phyloP scores from a whole-genome alignment of 139 green algal species.

The Ulvella scutata region DNA sequence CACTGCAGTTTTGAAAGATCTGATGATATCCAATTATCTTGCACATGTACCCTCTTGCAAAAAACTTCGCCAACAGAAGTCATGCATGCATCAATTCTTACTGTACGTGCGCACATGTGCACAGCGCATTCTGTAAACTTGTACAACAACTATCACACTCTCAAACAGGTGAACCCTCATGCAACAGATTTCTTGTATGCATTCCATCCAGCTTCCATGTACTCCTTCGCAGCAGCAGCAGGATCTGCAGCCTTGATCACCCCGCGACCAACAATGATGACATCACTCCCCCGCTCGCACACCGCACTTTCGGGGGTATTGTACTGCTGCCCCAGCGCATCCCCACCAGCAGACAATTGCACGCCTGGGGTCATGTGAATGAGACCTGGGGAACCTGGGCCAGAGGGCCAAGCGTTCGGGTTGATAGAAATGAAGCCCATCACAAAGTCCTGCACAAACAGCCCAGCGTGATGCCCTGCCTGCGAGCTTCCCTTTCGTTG shows the following conservation, averaged over 20 bases:
- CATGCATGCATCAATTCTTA: too few relatives aligned
- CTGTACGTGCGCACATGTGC: too few relatives aligned
- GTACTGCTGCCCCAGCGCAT: conserved; percentile 96
- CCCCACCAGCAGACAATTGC: conserved; percentile 72
- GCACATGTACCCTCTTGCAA: too few relatives aligned
- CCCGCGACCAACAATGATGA: conserved; percentile 95
- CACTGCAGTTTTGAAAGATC: too few relatives aligned
- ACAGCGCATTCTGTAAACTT: too few relatives aligned
- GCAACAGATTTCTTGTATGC: conserved; percentile 57
- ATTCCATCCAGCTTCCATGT: conserved; percentile 72
- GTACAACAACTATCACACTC: too few relatives aligned
- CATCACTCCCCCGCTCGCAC: conserved; percentile 64
- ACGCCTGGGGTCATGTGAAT: conserved; percentile 99
- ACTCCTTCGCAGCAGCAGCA: conserved; percentile 52
- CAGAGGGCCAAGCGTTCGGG: conserved; percentile 58
- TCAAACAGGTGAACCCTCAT: too few relatives aligned
- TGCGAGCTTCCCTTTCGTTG: too few relatives aligned
- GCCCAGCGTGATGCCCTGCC: too few relatives aligned
- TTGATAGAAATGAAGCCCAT: conserved; percentile 96
- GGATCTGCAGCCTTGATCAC: conserved; percentile 63
- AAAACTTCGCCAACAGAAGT: too few relatives aligned
- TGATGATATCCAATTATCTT: too few relatives aligned
- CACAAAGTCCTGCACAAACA: conserved; percentile 73
- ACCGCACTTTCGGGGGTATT: conserved; percentile 85
- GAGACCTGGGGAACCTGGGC: conserved; percentile 40